phyloP scores from a whole-genome alignment of 2,329 filamentous ascomycete genomes.

The Hymenoscyphus fructigenus region DNA sequence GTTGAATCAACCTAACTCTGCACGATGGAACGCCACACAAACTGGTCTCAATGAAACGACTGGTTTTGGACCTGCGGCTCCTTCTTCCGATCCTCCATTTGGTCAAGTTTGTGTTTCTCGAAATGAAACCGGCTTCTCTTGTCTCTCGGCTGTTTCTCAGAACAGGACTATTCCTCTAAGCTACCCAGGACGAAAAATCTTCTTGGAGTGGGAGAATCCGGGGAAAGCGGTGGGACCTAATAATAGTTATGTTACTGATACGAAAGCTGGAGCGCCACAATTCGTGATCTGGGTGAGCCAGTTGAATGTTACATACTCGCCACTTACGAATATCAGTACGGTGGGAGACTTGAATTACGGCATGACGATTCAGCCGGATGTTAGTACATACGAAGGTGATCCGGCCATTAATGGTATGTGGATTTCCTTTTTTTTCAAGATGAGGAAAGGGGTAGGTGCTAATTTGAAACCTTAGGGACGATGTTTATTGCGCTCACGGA shows the following conservation, averaged over 20 bases:
- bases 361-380: constrained; percentile 68
- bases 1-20: constrained; percentile 74
- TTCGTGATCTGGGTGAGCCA: constrained; percentile 78
- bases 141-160: constrained; percentile 62
- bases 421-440: no score
- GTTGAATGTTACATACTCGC: constrained; percentile 71
- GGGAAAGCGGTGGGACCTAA: constrained; percentile 73
- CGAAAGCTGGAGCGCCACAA: constrained; percentile 55
- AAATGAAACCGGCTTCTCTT: constrained; percentile 54
- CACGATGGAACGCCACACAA: constrained; percentile 62
- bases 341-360: constrained; percentile 38
- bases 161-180: constrained; percentile 72
- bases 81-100: constrained; percentile 40
- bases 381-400: constrained; percentile 65
- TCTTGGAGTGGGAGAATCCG: constrained; percentile 70
- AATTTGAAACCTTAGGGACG: constrained; percentile 45
- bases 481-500: constrained; percentile 80
- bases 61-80: constrained; percentile 47
- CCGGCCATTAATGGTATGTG: constrained; percentile 62
- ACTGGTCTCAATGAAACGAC: constrained; percentile 63
- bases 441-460: no score
- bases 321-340: constrained; percentile 51
- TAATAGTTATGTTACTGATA: constrained; percentile 73
- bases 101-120: constrained; percentile 57
- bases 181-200: constrained; percentile 70